Percentiles rank a stretch among this genome's conserved stretches.
These are phyloP conservation scores for Guyanaporus albipodus DNA, from an alignment of 768 basidiomycete genomes.

Conservation along the genomic window DNA sequence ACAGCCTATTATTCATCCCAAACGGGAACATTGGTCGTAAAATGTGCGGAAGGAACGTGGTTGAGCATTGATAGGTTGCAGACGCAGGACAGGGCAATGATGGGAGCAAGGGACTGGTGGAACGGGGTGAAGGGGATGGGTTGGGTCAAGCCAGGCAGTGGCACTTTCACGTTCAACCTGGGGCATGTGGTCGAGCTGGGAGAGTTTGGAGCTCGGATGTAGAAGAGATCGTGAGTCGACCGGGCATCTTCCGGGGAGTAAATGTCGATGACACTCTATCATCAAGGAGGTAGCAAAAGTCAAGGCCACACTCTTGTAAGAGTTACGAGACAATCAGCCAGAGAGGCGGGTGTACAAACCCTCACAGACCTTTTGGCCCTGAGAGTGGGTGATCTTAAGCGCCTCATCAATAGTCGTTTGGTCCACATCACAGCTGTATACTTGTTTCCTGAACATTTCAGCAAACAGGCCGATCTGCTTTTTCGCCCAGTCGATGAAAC, in stretches of 20 bases:
- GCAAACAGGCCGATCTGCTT: constrained; percentile 79
- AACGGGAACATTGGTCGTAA: constrained; percentile 43
- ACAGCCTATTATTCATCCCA: constrained; percentile 41
- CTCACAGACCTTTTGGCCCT: constrained; percentile 73
- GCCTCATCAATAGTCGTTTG: constrained; percentile 72
- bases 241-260: constrained; percentile 24
- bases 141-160: constrained; percentile 21
- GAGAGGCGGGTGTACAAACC: neutral
- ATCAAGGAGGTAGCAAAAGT: constrained; percentile 91
- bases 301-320: constrained; percentile 88
- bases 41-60: constrained; percentile 50
- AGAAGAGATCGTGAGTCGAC: constrained; percentile 24
- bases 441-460: constrained; percentile 84
- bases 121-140: constrained; percentile 52
- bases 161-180: constrained; percentile 8
- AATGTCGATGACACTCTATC: constrained; percentile 35
- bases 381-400: constrained; percentile 66
- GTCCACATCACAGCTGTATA: constrained; percentile 80
- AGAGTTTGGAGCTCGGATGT: too few species aligned
- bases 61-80: constrained; percentile 56
- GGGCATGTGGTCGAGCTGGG: too few species aligned
- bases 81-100: constrained; percentile 52
- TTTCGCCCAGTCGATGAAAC: constrained; percentile 93
- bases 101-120: constrained; percentile 72
- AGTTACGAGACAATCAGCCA: constrained; percentile 44